Evolutionary conservation across 768 basidiomycete species (phyloP).

Genomic region (Amanita subjunquillea): DNA sequence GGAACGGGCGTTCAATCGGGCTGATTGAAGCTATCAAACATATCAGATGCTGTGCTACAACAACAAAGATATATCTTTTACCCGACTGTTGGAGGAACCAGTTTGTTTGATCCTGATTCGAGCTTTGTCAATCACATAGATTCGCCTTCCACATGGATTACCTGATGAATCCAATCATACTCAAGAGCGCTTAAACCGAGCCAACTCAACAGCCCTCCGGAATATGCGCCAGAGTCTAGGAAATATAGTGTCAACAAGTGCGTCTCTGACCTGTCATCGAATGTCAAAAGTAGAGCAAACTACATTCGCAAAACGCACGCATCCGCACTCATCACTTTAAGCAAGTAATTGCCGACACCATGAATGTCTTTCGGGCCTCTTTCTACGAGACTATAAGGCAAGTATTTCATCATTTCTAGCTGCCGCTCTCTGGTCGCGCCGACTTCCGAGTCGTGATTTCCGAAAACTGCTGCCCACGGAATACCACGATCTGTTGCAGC

Average conservation of each 20-base stretch:
- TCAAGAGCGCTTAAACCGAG: slow-evolving; percentile 60
- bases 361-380: slow-evolving; percentile 76
- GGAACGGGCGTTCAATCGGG: slow-evolving; percentile 75
- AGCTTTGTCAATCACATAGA: neutral
- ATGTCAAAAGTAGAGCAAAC: neutral
- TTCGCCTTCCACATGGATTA: slow-evolving; percentile 15
- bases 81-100: slow-evolving; percentile 86
- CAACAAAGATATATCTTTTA: slow-evolving; percentile 8
- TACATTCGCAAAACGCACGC: slow-evolving; percentile 37
- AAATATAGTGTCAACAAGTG: slow-evolving; percentile 89
- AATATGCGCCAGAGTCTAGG: slow-evolving; percentile 80
- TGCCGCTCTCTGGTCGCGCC: slow-evolving; percentile 56
- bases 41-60: neutral
- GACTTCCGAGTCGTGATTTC: slow-evolving; percentile 86
- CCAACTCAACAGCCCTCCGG: slow-evolving; percentile 46
- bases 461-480: slow-evolving; percentile 90
- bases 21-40: slow-evolving; percentile 41
- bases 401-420: slow-evolving; percentile 54
- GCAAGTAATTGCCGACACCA: slow-evolving; percentile 86
- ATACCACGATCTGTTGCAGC: slow-evolving; percentile 66
- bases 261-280: slow-evolving; percentile 55
- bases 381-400: slow-evolving; percentile 82
- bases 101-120: slow-evolving; percentile 60
- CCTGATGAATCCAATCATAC: slow-evolving; percentile 80
- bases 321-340: slow-evolving; percentile 80